Evolutionary conservation across 2,329 filamentous ascomycete species (phyloP).

Genomic region (Fusarium heterosporum): DNA sequence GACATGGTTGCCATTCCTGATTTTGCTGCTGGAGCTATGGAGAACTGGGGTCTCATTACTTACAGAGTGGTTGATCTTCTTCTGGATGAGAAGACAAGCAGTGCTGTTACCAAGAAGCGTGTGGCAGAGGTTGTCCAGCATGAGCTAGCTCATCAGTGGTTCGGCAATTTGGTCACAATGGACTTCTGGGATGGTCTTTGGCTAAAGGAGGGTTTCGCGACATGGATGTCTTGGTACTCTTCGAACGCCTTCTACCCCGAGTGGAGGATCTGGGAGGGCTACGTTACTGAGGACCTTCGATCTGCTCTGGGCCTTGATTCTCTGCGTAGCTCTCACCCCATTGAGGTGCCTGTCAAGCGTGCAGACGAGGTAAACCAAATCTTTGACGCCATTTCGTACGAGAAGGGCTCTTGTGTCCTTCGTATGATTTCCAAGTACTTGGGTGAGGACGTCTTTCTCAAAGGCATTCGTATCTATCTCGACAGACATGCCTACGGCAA

Average conservation of each 20-base stretch:
- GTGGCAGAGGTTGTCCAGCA: slow-evolving; percentile 97
- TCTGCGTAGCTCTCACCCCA: slow-evolving; percentile 92
- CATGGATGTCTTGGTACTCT: slow-evolving; percentile 70
- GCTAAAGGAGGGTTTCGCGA: slow-evolving; percentile 93
- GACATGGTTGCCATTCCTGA: slow-evolving; percentile 84
- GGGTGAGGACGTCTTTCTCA: slow-evolving; percentile 91
- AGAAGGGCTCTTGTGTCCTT: slow-evolving; percentile 94
- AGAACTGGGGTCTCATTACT: slow-evolving; percentile 97
- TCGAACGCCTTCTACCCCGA: slow-evolving; percentile 96
- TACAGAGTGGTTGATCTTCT: slow-evolving; percentile 88
- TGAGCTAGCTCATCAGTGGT: slow-evolving; percentile 98
- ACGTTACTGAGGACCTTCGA: slow-evolving; percentile 92
- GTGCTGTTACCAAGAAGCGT: slow-evolving; percentile 89
- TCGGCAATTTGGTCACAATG: slow-evolving; percentile 97
- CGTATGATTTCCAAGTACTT: slow-evolving; percentile 98
- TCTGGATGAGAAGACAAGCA: slow-evolving; percentile 90
- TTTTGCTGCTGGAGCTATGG: slow-evolving; percentile 96
- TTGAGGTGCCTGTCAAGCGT: slow-evolving; percentile 94
- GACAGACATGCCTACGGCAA: slow-evolving; percentile 98
- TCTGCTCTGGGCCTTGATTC: slow-evolving; percentile 89
- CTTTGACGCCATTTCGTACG: slow-evolving; percentile 97
- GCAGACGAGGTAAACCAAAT: slow-evolving; percentile 98
- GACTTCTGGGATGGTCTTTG: slow-evolving; percentile 98
- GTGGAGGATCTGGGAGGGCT: slow-evolving; percentile 98
- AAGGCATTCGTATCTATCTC: slow-evolving; percentile 89